phyloP scores from a whole-genome alignment of 768 basidiomycete genomes.

The Psilocybe cubensis region DNA sequence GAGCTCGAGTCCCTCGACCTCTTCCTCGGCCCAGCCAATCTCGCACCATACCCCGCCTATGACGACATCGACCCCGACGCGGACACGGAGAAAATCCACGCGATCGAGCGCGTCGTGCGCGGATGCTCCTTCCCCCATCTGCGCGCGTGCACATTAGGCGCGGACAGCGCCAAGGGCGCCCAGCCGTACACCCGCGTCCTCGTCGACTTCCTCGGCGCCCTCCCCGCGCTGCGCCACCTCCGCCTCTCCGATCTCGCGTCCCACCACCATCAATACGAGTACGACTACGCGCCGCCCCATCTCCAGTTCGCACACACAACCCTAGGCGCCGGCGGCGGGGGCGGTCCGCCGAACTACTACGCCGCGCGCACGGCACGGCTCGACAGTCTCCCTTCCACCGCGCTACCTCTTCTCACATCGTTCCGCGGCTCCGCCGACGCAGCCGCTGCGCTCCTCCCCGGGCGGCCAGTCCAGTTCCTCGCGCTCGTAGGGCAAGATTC shows the following conservation, averaged over 20 bases:
- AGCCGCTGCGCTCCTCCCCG: constrained; percentile 64
- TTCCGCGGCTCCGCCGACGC: constrained; percentile 65
- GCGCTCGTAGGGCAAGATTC: constrained; percentile 60
- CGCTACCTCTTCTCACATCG: constrained; percentile 50
- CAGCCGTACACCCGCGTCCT: constrained; percentile 46
- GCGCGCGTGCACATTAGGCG: constrained; percentile 44
- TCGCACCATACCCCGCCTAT: constrained; percentile 20
- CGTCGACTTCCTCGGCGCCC: constrained; percentile 44
- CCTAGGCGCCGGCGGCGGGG: too few relatives aligned
- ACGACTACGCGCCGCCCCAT: too few relatives aligned
- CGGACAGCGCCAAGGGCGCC: constrained; percentile 45
- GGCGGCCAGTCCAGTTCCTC: constrained; percentile 59
- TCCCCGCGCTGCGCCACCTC: constrained; percentile 47
- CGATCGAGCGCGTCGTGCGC: constrained; percentile 49
- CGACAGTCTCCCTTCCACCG: constrained; percentile 37
- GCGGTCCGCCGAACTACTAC: too few relatives aligned
- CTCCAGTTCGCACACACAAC: too few relatives aligned
- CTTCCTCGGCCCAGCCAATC: constrained; percentile 50
- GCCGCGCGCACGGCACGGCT: constrained; percentile 46
- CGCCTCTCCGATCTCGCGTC: constrained; percentile 53
- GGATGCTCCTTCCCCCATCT: constrained; percentile 43
- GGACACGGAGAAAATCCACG: constrained; percentile 33
- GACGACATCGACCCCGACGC: background rate
- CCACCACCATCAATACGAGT: too few relatives aligned
- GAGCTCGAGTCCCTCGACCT: constrained; percentile 61